A percentile compares a stretch with the other conserved stretches of the same genome.
Conservation (phyloP, 2,329 filamentous ascomycete genomes). For the Nannizziopsis arthrosporioides region DNA sequence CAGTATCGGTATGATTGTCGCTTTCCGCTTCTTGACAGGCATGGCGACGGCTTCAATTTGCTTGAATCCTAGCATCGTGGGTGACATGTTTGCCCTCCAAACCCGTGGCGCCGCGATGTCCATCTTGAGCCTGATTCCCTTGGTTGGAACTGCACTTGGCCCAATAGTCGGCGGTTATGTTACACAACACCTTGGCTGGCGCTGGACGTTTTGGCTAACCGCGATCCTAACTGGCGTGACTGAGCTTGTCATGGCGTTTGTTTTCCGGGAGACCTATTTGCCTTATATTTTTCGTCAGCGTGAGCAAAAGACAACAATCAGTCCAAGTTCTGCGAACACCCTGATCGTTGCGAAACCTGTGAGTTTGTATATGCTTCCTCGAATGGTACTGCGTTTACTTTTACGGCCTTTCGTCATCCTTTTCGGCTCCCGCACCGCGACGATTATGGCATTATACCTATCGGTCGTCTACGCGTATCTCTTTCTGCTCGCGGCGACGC, state of each 20-base stretch:
- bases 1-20: constrained; percentile 47
- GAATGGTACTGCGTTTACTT: background rate
- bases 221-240: background rate
- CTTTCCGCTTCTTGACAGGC: constrained; percentile 55
- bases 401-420: constrained; percentile 2
- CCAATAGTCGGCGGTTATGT: constrained; percentile 1
- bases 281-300: background rate
- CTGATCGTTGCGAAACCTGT: too few relatives aligned
- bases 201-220: background rate
- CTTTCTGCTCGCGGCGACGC: background rate
- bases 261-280: background rate
- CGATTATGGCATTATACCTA: background rate
- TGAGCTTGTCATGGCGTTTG: background rate
- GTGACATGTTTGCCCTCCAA: constrained; percentile 34
- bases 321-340: too few relatives aligned
- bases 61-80: constrained; percentile 36
- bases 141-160: background rate
- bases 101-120: constrained; percentile 37
- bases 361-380: background rate
- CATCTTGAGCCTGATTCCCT: constrained; percentile 28
- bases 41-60: constrained; percentile 38
- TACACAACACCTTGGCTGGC: background rate
- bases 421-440: constrained; percentile 1
- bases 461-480: constrained; percentile 4
- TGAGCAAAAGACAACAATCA: too few relatives aligned